Percentiles rank a stretch among this genome's conserved stretches.
These are phyloP conservation scores for Prototheca cutis DNA, from an alignment of 163 green algal species.

Conservation along the genomic window DNA sequence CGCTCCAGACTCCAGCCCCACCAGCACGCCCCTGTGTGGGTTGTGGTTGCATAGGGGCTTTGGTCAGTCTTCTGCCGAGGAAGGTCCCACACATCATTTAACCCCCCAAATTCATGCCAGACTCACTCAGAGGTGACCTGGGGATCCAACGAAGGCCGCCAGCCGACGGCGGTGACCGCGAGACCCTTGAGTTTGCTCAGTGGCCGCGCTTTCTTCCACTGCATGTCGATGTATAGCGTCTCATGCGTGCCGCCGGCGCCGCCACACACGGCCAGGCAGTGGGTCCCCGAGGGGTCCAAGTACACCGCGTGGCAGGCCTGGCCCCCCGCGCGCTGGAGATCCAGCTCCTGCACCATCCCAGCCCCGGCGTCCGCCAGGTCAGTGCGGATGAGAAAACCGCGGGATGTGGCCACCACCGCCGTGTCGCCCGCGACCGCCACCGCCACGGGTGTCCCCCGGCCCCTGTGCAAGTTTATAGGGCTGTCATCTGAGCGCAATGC, in stretches of 20 bases:
- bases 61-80: no score
- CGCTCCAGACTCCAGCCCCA: slow-evolving; percentile 50
- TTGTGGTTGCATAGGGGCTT: no score
- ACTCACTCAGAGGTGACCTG: slow-evolving; percentile 1
- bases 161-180: slow-evolving; percentile 50
- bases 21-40: no score
- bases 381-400: slow-evolving; percentile 66
- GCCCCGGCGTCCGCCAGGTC: slow-evolving; percentile 18
- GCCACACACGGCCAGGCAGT: slow-evolving; percentile 33
- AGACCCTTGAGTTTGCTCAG: slow-evolving; percentile 56
- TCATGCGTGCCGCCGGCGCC: slow-evolving; percentile 21
- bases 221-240: slow-evolving; percentile 49
- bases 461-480: no score
- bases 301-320: slow-evolving; percentile 36
- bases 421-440: slow-evolving; percentile 48
- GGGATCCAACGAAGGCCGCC: slow-evolving; percentile 22
- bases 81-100: no score
- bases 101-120: no score
- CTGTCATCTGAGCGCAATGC: no score
- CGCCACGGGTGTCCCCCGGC: slow-evolving; percentile 49
- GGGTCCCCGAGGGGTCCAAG: slow-evolving; percentile 44
- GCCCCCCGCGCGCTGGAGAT: slow-evolving; percentile 37
- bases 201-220: slow-evolving; percentile 38
- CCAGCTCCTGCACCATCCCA: slow-evolving; percentile 45
- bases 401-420: slow-evolving; percentile 60